Evolutionary conservation across 2,329 filamentous ascomycete genomes (phyloP), one percentile per base, ranked within the genome.

Genomic region (Trichoderma harzianum): DNA sequence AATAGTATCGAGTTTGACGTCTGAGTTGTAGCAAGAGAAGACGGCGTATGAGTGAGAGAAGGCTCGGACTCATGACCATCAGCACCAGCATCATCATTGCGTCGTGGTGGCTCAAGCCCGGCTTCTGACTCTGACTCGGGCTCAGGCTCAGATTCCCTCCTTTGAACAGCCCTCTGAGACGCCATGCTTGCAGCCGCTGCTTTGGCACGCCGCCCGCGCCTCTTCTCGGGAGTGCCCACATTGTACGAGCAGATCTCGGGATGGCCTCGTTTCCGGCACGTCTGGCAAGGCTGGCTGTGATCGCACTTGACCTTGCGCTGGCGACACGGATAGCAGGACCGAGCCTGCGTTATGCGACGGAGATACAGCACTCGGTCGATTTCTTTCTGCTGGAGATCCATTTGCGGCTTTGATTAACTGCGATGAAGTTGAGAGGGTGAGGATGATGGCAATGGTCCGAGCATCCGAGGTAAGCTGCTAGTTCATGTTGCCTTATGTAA

Each of bases 241-340:
- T 43, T 57, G 36, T 71, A 71, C 16, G 69, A 55, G 34, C 69
- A 71, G 8, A 71, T 71, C 32, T 71, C 51, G 11, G 69, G 69
- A 65, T 71, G 69, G 11, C 62, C 62, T 55, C 69, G 62, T 47
- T 67, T 71, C 69, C 67, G 69, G 14, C 69, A 71, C 3, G 69
- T 71, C 32, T 43, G 69, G 34, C 69, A 71, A 0, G 69, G 69
- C 26, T 71, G 69, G 26, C 63, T 53, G 14, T 71, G 69, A 26
- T 71, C 62, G 53, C 69, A 71, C 30, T 71, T 71, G 12, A 71
- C 69, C 8, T 71, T 71, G 47, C 69, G 69, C 51, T 71, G 69
- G 30, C 69, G 69, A 16, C 69, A 71, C 14, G 69, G 69, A 60
- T 71, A 71, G 32, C 69, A 71, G 16, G 69, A 71, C 26, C 63